These are phyloP conservation scores for Fusarium robinianum DNA, from an alignment of 2,329 filamentous ascomycete genomes.

Conservation along the genomic window DNA sequence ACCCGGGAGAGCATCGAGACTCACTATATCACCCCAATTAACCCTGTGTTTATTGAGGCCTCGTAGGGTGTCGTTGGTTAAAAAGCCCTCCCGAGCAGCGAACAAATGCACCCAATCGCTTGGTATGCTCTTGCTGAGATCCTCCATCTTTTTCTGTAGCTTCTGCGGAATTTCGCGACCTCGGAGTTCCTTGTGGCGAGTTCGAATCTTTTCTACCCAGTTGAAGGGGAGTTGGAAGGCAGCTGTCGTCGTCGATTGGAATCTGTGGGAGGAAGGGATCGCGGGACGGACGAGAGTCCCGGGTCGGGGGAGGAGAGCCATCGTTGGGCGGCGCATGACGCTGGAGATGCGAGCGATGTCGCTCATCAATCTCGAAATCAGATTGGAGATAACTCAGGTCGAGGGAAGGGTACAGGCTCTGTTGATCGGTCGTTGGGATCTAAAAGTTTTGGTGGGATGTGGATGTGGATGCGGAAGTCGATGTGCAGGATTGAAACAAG, in stretches of 20 bases:
- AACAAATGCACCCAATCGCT: constrained; percentile 70
- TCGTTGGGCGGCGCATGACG: background rate
- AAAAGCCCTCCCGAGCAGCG: constrained; percentile 75
- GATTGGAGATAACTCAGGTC: no score
- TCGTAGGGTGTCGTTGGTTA: constrained; percentile 62
- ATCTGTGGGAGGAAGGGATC: background rate
- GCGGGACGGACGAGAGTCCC: no score
- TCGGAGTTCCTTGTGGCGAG: no score
- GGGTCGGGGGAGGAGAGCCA: background rate
- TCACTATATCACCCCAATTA: constrained; percentile 85
- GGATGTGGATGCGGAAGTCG: background rate
- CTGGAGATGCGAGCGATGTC: background rate
- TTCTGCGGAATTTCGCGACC: background rate
- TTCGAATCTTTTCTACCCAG: no score
- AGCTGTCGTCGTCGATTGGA: no score
- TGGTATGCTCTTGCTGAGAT: constrained; percentile 30
- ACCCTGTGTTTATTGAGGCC: constrained; percentile 70
- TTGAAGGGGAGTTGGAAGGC: no score
- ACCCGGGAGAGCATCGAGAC: constrained; percentile 44
- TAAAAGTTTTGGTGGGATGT: background rate
- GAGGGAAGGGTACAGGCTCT: no score
- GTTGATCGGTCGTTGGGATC: background rate
- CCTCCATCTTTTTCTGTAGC: constrained; percentile 10
- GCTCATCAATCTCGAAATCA: no score
- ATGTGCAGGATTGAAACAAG: background rate